phyloP scores from a whole-genome alignment of 1,284 basidiomycete genomes.

The Ganoderma boninense region DNA sequence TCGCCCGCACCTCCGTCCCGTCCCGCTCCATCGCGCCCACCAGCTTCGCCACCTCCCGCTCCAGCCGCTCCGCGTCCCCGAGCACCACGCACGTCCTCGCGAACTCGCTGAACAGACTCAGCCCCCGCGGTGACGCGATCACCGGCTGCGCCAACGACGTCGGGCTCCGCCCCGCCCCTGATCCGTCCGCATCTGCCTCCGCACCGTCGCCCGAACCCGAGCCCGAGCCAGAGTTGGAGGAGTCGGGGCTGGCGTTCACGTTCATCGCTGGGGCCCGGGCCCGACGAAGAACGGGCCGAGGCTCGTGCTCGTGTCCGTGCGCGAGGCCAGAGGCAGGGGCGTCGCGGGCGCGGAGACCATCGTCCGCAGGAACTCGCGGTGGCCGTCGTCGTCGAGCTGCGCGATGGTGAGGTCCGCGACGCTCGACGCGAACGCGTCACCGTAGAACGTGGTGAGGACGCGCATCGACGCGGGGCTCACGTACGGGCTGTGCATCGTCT shows the following conservation, averaged over 20 bases:
- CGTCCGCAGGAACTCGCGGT: conserved; percentile 37
- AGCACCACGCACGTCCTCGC: conserved; percentile 53
- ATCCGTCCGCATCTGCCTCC: not conserved
- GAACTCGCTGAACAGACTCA: conserved; percentile 54
- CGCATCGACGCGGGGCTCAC: conserved; percentile 54
- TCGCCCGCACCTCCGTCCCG: conserved; percentile 43
- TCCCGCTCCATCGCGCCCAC: conserved; percentile 47
- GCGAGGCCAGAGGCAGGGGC: conserved; percentile 30
- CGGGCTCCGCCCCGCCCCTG: conserved; percentile 28
- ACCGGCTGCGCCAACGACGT: conserved; percentile 39
- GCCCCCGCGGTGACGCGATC: conserved; percentile 41
- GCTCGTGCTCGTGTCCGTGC: conserved; percentile 4
- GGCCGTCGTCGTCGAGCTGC: conserved; percentile 33
- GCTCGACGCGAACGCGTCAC: conserved; percentile 40
- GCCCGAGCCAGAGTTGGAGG: not conserved
- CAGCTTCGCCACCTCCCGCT: conserved; percentile 45
- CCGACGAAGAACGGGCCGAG: conserved; percentile 9
- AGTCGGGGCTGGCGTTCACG: not conserved
- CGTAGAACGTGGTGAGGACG: conserved; percentile 49
- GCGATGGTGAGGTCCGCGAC: conserved; percentile 40
- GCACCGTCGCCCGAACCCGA: not conserved
- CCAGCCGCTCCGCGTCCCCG: conserved; percentile 48
- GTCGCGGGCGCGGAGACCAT: conserved; percentile 37
- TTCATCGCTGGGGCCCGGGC: conserved; percentile 16
- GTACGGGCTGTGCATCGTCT: conserved; percentile 60